Percentiles rank a stretch among this genome's conserved stretches.
phyloP scores from a whole-genome alignment of 495 filamentous ascomycete species.

The Podospora conica region DNA sequence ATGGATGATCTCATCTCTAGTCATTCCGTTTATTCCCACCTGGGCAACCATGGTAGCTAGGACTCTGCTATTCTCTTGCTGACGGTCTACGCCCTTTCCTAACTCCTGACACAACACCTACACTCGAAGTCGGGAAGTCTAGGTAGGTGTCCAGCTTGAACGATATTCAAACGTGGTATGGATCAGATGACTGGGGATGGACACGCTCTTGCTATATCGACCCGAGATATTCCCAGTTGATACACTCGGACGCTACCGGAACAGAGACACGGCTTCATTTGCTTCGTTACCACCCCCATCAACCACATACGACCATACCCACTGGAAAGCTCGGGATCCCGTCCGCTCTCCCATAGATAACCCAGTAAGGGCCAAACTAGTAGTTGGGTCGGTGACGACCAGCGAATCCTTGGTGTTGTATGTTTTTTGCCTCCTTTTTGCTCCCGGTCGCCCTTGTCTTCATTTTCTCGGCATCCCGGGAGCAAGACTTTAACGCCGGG shows the following conservation, averaged over 20 bases:
- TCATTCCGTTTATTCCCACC: neutral
- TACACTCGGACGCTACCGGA: neutral
- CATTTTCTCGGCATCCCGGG: neutral
- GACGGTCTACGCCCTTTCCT: neutral
- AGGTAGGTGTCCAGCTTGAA: neutral
- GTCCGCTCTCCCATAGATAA: constrained; percentile 48
- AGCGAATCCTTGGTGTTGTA: constrained; percentile 42
- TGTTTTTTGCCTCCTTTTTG: constrained; percentile 20
- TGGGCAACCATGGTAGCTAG: neutral
- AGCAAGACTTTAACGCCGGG: neutral
- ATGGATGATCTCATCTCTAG: neutral
- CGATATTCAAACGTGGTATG: neutral
- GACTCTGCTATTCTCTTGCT: neutral
- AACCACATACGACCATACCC: constrained; percentile 40
- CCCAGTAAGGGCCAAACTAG: constrained; percentile 30
- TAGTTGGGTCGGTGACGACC: constrained; percentile 41
- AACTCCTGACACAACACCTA: neutral
- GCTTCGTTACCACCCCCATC: neutral
- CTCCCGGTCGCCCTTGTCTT: neutral
- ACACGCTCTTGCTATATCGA: neutral
- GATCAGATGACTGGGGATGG: no score
- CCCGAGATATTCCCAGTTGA: neutral
- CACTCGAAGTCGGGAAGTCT: neutral
- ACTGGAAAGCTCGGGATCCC: constrained; percentile 44
- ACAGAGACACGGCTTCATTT: neutral